Evolutionary conservation across 352 stramenopile species (phyloP).

Genomic region (Phytopythium delawarense): DNA sequence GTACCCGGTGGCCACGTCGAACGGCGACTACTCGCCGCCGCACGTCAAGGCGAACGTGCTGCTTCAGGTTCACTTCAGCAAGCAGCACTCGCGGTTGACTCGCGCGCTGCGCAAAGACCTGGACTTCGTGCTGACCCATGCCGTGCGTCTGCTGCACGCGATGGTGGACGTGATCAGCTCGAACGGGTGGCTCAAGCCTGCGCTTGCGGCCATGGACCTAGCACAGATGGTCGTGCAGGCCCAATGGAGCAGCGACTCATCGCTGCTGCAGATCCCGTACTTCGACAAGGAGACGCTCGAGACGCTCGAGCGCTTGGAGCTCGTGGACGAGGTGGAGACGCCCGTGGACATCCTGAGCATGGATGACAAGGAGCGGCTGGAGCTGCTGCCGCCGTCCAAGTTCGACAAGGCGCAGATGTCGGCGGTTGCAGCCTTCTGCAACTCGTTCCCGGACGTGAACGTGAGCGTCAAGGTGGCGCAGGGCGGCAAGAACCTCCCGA

Average conservation of each 20-base stretch:
- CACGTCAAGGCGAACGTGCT: slow-evolving; percentile 97
- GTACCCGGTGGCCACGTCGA: slow-evolving; percentile 82
- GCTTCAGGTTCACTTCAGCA: slow-evolving; percentile 96
- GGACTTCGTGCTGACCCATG: slow-evolving; percentile 87
- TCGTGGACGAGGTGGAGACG: slow-evolving; percentile 75
- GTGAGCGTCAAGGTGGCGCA: slow-evolving; percentile 92
- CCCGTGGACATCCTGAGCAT: slow-evolving; percentile 88
- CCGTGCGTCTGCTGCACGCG: slow-evolving; percentile 94
- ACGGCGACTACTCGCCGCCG: slow-evolving; percentile 89
- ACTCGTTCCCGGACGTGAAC: slow-evolving; percentile 98
- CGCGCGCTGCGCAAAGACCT: slow-evolving; percentile 92
- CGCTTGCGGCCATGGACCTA: slow-evolving; percentile 98
- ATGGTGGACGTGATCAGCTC: slow-evolving; percentile 99
- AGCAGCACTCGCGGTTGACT: slow-evolving; percentile 87
- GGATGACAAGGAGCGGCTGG: slow-evolving; percentile 89
- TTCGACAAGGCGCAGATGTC: slow-evolving; percentile 89
- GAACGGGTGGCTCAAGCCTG: slow-evolving; percentile 98
- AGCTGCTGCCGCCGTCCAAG: slow-evolving; percentile 84
- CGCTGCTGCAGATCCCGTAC: slow-evolving; percentile 96
- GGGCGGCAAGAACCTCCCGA: slow-evolving; percentile 86
- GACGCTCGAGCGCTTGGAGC: slow-evolving; percentile 44
- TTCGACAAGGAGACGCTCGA: slow-evolving; percentile 61
- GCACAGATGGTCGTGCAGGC: slow-evolving; percentile 99
- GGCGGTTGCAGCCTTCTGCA: slow-evolving; percentile 99
- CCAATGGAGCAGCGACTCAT: slow-evolving; percentile 97